phyloP scores from a whole-genome alignment of 805 yeast genomes.

The Priceomyces fermenticarens region DNA sequence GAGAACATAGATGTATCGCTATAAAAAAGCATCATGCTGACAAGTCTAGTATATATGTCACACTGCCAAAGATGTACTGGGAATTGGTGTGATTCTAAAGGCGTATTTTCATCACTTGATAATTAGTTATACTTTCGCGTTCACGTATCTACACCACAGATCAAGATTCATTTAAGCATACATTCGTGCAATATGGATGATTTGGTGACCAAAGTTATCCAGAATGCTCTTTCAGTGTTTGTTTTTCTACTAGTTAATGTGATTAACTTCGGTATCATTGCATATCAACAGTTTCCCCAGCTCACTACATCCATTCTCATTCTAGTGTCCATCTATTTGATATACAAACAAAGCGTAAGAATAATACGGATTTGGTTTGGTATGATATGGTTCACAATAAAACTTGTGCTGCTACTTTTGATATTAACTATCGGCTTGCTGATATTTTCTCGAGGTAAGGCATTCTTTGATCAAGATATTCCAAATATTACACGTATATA shows the following conservation, averaged over 20 bases:
- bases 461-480: constrained; percentile 16
- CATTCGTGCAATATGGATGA: constrained; percentile 11
- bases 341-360: constrained; percentile 13
- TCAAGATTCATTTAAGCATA: background rate
- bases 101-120: background rate
- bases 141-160: background rate
- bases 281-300: constrained; percentile 18
- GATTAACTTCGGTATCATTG: constrained; percentile 8
- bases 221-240: constrained; percentile 9
- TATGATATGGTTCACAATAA: constrained; percentile 16
- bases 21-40: no score
- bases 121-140: background rate
- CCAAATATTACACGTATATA: constrained; percentile 8
- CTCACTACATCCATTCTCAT: constrained; percentile 12
- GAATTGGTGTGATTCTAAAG: background rate
- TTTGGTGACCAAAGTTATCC: constrained; percentile 7
- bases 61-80: background rate
- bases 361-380: constrained; percentile 20
- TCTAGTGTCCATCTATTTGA: constrained; percentile 10
- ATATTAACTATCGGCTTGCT: constrained; percentile 11
- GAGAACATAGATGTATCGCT: no score
- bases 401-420: constrained; percentile 13
- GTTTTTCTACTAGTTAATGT: constrained; percentile 12
- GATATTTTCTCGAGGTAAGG: constrained; percentile 21
- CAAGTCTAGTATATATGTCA: background rate